A percentile compares a stretch with the other conserved stretches of the same genome.
phyloP scores from a whole-genome alignment of 768 basidiomycete species.

The Tremella yokohamensis region DNA sequence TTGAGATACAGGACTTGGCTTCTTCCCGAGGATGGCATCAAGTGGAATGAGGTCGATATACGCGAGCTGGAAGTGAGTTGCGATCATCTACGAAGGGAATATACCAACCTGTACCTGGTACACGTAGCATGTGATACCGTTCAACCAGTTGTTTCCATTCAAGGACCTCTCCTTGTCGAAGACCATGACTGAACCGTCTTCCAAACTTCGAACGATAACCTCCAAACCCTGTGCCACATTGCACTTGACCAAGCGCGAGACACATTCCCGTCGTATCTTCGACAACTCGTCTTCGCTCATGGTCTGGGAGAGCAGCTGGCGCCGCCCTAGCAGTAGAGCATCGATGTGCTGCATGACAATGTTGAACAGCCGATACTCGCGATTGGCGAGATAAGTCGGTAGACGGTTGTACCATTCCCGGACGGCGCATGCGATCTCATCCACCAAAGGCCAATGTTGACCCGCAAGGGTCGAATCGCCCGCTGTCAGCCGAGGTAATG shows the following conservation, averaged over 20 bases:
- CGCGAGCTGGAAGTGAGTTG: slow-evolving; percentile 32
- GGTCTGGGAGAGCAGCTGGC: slow-evolving; percentile 82
- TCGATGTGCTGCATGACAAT: slow-evolving; percentile 84
- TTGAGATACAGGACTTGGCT: slow-evolving; percentile 1
- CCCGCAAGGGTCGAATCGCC: slow-evolving; percentile 90
- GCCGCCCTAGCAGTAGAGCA: slow-evolving; percentile 80
- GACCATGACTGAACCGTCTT: slow-evolving; percentile 80
- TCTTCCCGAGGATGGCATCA: slow-evolving; percentile 31
- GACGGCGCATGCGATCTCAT: slow-evolving; percentile 93
- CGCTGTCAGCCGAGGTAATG: slow-evolving; percentile 84
- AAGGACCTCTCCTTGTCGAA: slow-evolving; percentile 81
- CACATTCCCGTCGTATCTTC: slow-evolving; percentile 77
- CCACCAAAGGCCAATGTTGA: slow-evolving; percentile 78
- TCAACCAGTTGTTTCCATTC: slow-evolving; percentile 29
- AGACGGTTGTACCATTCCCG: slow-evolving; percentile 85
- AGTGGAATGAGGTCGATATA: slow-evolving; percentile 47
- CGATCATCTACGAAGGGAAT: too few relatives aligned
- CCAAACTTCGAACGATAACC: slow-evolving; percentile 92
- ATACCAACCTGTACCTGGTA: slow-evolving; percentile 56
- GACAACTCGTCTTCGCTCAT: slow-evolving; percentile 81
- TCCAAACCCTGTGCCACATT: slow-evolving; percentile 90
- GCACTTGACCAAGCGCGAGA: slow-evolving; percentile 76
- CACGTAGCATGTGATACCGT: slow-evolving; percentile 61
- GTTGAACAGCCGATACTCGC: slow-evolving; percentile 86
- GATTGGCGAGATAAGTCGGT: slow-evolving; percentile 81